Evolutionary conservation across 441 rosid genomes (phyloP).

Genomic region (Adansonia rubrostipa): DNA sequence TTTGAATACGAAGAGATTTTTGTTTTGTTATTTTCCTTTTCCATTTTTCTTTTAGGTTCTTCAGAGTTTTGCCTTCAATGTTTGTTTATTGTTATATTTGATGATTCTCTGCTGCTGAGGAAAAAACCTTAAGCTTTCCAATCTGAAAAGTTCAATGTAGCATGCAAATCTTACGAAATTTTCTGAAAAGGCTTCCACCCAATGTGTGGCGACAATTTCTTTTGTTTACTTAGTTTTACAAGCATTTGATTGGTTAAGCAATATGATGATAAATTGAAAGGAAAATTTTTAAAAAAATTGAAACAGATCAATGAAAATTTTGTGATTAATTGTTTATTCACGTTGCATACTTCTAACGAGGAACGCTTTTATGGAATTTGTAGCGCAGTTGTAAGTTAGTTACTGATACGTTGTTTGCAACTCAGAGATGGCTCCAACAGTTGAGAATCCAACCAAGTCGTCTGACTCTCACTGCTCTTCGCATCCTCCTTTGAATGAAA

Average conservation of each 20-base stretch:
- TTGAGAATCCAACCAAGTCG: conserved; percentile 51
- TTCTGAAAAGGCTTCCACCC: not conserved
- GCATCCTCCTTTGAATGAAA: conserved; percentile 77
- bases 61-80: not conserved
- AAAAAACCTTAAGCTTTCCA: not conserved
- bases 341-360: too few species aligned
- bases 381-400: not conserved
- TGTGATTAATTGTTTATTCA: too few species aligned
- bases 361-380: not conserved
- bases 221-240: not conserved
- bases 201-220: not conserved
- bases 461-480: conserved; percentile 42
- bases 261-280: not conserved
- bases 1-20: too few species aligned
- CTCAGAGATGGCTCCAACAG: conserved; percentile 73
- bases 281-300: not conserved
- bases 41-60: not conserved
- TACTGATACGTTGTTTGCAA: not conserved
- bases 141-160: not conserved
- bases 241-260: not conserved
- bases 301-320: not conserved
- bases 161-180: not conserved
- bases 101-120: conserved; percentile 9
- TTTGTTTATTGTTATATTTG: not conserved
- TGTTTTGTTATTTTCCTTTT: too few species aligned